A percentile compares a stretch with the other conserved stretches of the same genome.
Evolutionary conservation across 768 basidiomycete genomes (phyloP).

Genomic region (Dendrothele bispora): DNA sequence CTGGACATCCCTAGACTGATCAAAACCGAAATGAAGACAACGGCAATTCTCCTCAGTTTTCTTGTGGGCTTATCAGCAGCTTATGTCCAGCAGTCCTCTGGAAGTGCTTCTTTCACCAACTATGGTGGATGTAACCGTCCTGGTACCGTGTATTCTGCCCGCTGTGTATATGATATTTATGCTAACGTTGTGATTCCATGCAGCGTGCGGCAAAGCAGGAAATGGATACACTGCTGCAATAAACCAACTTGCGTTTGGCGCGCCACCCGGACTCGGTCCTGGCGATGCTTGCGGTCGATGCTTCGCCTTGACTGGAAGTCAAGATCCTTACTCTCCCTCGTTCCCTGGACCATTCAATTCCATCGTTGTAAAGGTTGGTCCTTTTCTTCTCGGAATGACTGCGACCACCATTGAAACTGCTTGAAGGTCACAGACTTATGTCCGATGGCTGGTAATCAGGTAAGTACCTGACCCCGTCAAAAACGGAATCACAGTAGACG

Average conservation of each 20-base stretch:
- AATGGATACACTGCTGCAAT: conserved; percentile 57
- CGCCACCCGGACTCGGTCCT: conserved; percentile 45
- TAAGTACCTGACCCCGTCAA: conserved; percentile 10
- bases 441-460: conserved; percentile 46
- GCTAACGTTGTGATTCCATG: not conserved
- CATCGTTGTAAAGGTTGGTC: conserved; percentile 52
- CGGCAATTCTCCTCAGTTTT: no score
- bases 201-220: conserved; percentile 55
- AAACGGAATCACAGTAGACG: not conserved
- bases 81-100: conserved; percentile 54
- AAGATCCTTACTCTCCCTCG: conserved; percentile 53
- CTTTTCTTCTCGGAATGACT: not conserved
- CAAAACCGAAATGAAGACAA: no score
- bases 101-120: conserved; percentile 54
- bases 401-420: not conserved
- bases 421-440: conserved; percentile 37
- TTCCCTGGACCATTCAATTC: conserved; percentile 51
- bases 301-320: conserved; percentile 49
- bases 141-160: conserved; percentile 30
- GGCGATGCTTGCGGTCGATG: conserved; percentile 66
- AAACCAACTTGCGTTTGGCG: conserved; percentile 56
- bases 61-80: no score
- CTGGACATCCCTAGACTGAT: no score
- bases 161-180: not conserved
- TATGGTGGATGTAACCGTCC: conserved; percentile 52